Percentiles rank a stretch among this genome's conserved stretches.
These are phyloP conservation scores for Nicotiana benthamiana DNA, from an alignment of 257 asterid genomes.

Conservation along the genomic window DNA sequence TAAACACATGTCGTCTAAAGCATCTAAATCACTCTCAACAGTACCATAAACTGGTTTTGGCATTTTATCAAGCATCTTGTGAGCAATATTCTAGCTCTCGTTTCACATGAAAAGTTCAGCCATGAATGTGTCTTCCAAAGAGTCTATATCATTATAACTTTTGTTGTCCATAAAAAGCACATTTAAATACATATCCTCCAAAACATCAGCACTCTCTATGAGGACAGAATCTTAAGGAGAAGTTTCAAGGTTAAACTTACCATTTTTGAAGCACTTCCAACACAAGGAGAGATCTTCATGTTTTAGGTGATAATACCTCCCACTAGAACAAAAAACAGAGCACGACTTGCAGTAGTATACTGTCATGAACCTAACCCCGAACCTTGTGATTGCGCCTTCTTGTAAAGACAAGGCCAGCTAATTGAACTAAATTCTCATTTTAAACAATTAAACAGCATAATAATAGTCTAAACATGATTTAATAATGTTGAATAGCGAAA, in stretches of 20 bases:
- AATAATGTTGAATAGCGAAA: too few species aligned
- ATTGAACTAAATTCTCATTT: too few species aligned
- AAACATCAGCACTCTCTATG: neutral
- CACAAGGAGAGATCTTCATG: constrained; percentile 22
- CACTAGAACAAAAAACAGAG: neutral
- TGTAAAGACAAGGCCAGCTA: too few species aligned
- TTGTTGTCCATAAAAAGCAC: neutral
- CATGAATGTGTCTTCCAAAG: too few species aligned
- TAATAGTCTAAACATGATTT: too few species aligned
- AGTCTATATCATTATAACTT: neutral
- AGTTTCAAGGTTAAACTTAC: neutral
- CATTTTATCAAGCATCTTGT: neutral
- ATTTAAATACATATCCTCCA: neutral
- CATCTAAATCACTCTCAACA: neutral
- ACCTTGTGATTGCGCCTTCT: too few species aligned
- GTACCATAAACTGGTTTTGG: neutral
- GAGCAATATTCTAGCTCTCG: neutral
- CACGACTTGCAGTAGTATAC: too few species aligned
- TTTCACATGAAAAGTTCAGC: too few species aligned
- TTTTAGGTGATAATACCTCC: neutral
- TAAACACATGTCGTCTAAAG: neutral
- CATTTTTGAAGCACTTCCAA: neutral
- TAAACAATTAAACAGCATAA: too few species aligned
- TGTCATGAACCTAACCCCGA: too few species aligned
- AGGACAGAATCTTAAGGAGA: neutral